Evolutionary conservation across 2,329 filamentous ascomycete genomes (phyloP).

Genomic region (Mycosphaerella arachidis): DNA sequence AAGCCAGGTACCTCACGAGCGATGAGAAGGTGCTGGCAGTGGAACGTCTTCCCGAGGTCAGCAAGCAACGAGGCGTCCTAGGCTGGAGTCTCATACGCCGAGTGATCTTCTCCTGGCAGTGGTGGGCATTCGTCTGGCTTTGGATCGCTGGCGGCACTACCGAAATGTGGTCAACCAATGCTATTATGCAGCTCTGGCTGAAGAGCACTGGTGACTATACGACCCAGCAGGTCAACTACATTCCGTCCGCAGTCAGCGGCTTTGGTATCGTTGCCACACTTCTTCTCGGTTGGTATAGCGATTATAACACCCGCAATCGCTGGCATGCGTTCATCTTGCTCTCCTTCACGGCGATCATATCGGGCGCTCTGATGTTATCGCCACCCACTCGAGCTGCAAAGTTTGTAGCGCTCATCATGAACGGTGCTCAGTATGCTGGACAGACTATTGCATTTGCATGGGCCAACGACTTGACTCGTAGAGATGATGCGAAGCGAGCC

Average conservation of each 20-base stretch:
- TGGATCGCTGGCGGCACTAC: constrained; percentile 29
- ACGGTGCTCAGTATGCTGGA: constrained; percentile 25
- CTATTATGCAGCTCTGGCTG: constrained; percentile 26
- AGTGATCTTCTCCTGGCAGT: constrained; percentile 26
- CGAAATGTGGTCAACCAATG: constrained; percentile 27
- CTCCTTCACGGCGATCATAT: constrained; percentile 25
- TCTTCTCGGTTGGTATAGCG: constrained; percentile 26
- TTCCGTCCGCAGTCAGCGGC: constrained; percentile 24
- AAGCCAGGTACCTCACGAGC: constrained; percentile 42
- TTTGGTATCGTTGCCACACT: constrained; percentile 26
- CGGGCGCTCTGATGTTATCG: constrained; percentile 23
- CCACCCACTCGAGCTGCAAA: constrained; percentile 21
- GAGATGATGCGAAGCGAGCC: constrained; percentile 25
- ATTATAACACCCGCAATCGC: constrained; percentile 20
- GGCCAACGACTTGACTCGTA: constrained; percentile 25
- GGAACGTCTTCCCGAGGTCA: constrained; percentile 23
- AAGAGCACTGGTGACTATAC: constrained; percentile 22
- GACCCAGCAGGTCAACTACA: constrained; percentile 25
- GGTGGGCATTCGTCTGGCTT: constrained; percentile 26
- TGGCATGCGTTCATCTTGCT: constrained; percentile 27
- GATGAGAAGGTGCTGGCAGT: constrained; percentile 21
- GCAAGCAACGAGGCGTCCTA: constrained; percentile 20
- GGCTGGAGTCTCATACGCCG: constrained; percentile 22
- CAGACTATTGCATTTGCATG: constrained; percentile 28
- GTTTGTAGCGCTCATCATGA: constrained; percentile 25